phyloP scores from a whole-genome alignment of 305 asterid species.

The Fraxinus albicans region DNA sequence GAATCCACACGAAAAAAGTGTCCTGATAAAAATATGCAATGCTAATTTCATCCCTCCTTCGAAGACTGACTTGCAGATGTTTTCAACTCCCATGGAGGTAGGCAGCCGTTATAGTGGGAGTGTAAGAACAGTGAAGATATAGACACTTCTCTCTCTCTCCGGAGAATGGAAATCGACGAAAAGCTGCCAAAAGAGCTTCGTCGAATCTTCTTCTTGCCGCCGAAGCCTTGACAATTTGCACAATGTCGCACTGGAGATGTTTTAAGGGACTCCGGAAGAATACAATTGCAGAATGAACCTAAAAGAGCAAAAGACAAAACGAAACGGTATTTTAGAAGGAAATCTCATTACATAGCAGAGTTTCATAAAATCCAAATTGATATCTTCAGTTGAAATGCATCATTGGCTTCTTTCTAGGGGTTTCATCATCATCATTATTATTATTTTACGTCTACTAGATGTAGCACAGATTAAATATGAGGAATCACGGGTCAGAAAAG shows the following conservation, averaged over 20 bases:
- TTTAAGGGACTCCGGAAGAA: slow-evolving; percentile 68
- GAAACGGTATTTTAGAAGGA: background rate
- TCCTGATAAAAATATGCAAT: background rate
- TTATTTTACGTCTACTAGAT: background rate
- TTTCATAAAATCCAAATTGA: background rate
- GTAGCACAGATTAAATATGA: background rate
- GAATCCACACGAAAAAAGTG: background rate
- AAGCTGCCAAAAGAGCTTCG: slow-evolving; percentile 55
- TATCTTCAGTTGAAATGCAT: background rate
- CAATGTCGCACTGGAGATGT: slow-evolving; percentile 31
- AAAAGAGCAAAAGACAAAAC: background rate
- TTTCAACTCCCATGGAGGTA: slow-evolving; percentile 59
- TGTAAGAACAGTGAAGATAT: slow-evolving; percentile 68
- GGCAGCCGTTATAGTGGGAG: slow-evolving; percentile 61
- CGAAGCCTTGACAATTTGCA: slow-evolving; percentile 36
- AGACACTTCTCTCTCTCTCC: slow-evolving; percentile 53
- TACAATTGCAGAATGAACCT: slow-evolving; percentile 78
- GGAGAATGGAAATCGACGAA: slow-evolving; percentile 60
- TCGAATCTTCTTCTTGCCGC: slow-evolving; percentile 54
- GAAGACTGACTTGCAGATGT: slow-evolving; percentile 39
- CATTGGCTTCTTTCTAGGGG: background rate
- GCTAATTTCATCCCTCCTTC: slow-evolving; percentile 37
- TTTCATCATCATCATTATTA: background rate
- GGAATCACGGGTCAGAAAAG: background rate
- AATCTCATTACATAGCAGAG: background rate